Base-by-base conservation (phyloP, 345 rosid genomes). In the Aethionema arabicum region DNA sequence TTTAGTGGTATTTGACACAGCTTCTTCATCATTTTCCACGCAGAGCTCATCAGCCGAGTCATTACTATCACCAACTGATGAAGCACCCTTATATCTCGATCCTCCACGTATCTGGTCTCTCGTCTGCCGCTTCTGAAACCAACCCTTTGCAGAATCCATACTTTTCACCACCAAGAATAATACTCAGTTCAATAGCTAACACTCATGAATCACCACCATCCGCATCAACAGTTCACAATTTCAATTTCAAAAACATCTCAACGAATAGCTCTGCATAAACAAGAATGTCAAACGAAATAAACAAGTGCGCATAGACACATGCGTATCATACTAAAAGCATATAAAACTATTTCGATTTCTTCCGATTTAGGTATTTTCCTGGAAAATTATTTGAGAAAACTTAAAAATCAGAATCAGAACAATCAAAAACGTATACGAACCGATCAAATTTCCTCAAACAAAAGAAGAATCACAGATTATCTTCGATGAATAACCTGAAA, bases 91-190 rank as follows among this genome's bases (percentile, higher is more conserved):
- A 73, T 52, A 80, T 74, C 72, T 78, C 6, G 72, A 66, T 35
- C 68, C 71, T 45, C 76, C 77, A 27, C 51, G 72, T 63, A 81
- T 32, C 61, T 76, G 80, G 2, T 82, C 87, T 46, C 80, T 51
- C 32, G 72, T 79, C 27, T 87, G 95, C 43, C 83, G 62, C 76
- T 85, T 85, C 53, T 73, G 85, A 52, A 87, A 61, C 95, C 95
- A 87, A 77, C 87, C 85, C 74, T 85, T 74, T 8, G 91, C 91
- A 21, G 95, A 81, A 78, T 83, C 91, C 95, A 87, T 87, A n/a
- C 39, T 70, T 39, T 21, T 50, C 32, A 15, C 21, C 49, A 13
- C 41, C 36, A 15, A 50, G 35, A 65, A 5, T 41, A 21, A 16
- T 7, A 35, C 44, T 46, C 42, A 16, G 3, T 45, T 44, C 49